A percentile compares a stretch with the other conserved stretches of the same genome.
These are phyloP conservation scores for Micractinium sp. DNA, from an alignment of 139 green algal species.

Conservation along the genomic window DNA sequence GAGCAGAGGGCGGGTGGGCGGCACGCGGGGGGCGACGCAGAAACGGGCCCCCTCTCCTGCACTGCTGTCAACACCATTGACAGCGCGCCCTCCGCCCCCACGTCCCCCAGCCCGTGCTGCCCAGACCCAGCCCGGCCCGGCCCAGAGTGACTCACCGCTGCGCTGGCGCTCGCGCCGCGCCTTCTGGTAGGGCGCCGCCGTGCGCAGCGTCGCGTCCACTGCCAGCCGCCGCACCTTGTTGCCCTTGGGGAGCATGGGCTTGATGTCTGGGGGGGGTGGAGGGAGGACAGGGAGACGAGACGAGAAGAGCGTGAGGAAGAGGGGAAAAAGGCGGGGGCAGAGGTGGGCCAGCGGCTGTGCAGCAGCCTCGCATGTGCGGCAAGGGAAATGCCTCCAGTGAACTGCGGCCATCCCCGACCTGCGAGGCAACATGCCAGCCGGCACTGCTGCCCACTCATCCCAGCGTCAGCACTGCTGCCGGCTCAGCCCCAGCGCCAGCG, in stretches of 20 bases:
- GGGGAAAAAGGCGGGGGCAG: not conserved
- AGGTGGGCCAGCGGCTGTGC: no score
- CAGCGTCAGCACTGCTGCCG: not conserved
- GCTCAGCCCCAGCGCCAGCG: no score
- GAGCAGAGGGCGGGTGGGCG: no score
- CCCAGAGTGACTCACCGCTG: not conserved
- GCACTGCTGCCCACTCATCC: not conserved
- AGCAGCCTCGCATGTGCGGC: no score
- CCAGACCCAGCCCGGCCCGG: not conserved
- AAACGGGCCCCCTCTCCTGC: no score
- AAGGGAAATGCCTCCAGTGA: no score
- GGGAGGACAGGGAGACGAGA: not conserved
- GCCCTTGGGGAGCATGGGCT: conserved; percentile 97
- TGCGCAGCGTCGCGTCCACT: conserved; percentile 96
- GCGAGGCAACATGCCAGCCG: not conserved
- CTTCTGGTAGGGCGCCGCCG: conserved; percentile 95
- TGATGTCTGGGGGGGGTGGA: conserved; percentile 86
- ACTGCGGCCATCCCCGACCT: no score
- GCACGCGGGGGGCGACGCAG: no score
- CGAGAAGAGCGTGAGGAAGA: not conserved
- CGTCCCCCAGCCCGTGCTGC: not conserved
- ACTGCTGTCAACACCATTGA: not conserved
- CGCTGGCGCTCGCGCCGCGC: conserved; percentile 53
- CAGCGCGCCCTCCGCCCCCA: not conserved
- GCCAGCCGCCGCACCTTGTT: conserved; percentile 91